Evolutionary conservation across 441 rosid species (phyloP).

Genomic region (Dalechampia spathulata): DNA sequence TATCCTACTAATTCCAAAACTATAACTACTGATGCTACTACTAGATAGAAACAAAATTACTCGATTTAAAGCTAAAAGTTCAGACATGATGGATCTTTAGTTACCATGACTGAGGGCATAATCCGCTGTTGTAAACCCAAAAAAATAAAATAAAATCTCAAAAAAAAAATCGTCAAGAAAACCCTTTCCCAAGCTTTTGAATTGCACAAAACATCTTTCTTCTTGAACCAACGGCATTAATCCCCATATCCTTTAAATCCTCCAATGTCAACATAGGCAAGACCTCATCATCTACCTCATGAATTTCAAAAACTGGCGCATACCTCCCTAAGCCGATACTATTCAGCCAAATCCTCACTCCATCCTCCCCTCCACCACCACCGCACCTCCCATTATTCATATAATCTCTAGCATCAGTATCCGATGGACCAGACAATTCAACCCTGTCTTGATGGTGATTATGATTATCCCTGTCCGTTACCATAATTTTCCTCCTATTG

Average conservation of each 20-base stretch:
- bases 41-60: slow-evolving; percentile 6
- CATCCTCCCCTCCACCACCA: slow-evolving; percentile 43
- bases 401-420: slow-evolving; percentile 33
- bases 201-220: slow-evolving; percentile 88
- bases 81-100: slow-evolving; percentile 36
- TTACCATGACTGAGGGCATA: slow-evolving; percentile 31
- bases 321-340: slow-evolving; percentile 81
- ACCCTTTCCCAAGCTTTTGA: slow-evolving; percentile 81
- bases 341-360: slow-evolving; percentile 80
- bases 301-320: slow-evolving; percentile 83
- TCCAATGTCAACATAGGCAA: slow-evolving; percentile 89
- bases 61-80: slow-evolving; percentile 27
- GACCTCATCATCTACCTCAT: slow-evolving; percentile 93
- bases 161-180: slow-evolving; percentile 37
- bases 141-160: slow-evolving; percentile 4
- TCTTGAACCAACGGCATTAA: slow-evolving; percentile 90
- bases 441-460: slow-evolving; percentile 27
- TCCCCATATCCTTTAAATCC: slow-evolving; percentile 98
- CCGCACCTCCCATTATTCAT: slow-evolving; percentile 23
- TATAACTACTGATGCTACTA: slow-evolving; percentile 13
- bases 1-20: slow-evolving; percentile 19
- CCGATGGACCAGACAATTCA: slow-evolving; percentile 52
- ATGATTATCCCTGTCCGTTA: slow-evolving; percentile 19
- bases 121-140: slow-evolving; percentile 13
- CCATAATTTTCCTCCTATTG: slow-evolving; percentile 26